Evolutionary conservation across 2,329 filamentous ascomycete genomes (phyloP), one percentile per base, ranked within the genome.

Genomic region (Apiospora rasikravindrae): DNA sequence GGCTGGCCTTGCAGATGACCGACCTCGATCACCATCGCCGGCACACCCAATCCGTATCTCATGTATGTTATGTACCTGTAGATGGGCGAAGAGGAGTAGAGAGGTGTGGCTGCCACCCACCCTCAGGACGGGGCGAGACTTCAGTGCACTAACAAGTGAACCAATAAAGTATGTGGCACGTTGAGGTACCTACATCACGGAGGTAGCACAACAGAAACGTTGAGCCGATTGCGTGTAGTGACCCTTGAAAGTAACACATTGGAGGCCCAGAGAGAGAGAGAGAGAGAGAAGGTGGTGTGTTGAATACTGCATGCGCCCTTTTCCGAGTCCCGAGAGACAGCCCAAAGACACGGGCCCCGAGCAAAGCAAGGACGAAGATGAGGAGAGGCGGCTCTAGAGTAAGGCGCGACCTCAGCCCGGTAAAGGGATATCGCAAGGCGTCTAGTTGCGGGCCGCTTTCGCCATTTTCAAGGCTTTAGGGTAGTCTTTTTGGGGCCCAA

Each of bases 241-340:
- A 13, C 33, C 57, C 57, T 19, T n/a, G 57, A 22, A 64, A 64
- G 57, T 64, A 40, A 64, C 33, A 40, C 57, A 40, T 4, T 24
- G n/a, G 57, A 64, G 13, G 57, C 29, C 53, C 53, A 37, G 29
- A 40, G 11, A 61, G 33, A 37, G 33, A 37, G 33, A 37, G 33
- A n/a, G n/a, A n/a, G n/a, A n/a, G n/a, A n/a, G 33, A 37, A 37
- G 53, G 53, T n/a, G 57, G 57, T 40, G 29, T 64, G 33, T 33
- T 64, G 57, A n/a, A 40, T 40, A 49, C 57, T 13, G 37, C 16
- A 19, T 64, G n/a, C 33, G 19, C 40, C 37, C 33, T 64, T 13
- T 64, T 64, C 57, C 57, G 57, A 64, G 57, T 64, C 57, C 57
- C 57, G 33, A 40, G 57, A 64, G 57, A 64, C 57, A 64, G 22